Base-by-base conservation (phyloP, 1,284 basidiomycete genomes). In the Sanghuangporus weigelae region DNA sequence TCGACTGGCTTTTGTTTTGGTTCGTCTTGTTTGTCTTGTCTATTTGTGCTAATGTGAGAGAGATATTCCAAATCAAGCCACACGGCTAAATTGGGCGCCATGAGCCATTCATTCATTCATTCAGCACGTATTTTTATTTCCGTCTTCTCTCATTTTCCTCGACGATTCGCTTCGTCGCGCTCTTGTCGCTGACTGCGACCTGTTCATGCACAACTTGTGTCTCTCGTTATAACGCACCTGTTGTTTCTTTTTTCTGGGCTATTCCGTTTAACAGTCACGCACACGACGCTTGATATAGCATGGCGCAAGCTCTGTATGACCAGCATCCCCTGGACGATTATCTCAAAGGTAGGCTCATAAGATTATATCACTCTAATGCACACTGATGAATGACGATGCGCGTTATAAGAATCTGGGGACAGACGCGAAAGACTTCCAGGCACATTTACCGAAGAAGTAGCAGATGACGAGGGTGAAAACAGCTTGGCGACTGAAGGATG, bases 251-350 rank as follows among this genome's bases (percentile, higher is more conserved):
- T 36, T 5, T 38, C n/a, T 19, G 11, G 16, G 21, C 57, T 19
- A n/a, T 46, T 44, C 5, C 50, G 11, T 12, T 12, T 42, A 11
- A 42, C 39, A 1, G n/a, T 31, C 16, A n/a, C 16, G 16, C 7
- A 21, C 54, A n/a, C 26, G 38, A 56, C 31, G 21, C 50, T 23
- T 2, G 19, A 14, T 31, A 48, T 36, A 59, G n/a, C 57, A 92
- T 92, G 90, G 90, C 90, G 39, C 86, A 92, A 77, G 81, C 90
- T 66, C 73, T 91, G 67, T 91, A 89, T 74, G 84, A 90, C 68
- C 83, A 89, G 63, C 89, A 91, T 70, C 90, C 90, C 49, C 80
- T 92, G 49, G 84, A 86, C 70, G 81, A 84, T 67, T 92, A 92
- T 72, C 77, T 92, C 59, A 78, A 80, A 79, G 84, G 90, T 88